These are phyloP conservation scores for Geotrichum siamense DNA, from an alignment of 1,139 yeast species.

Conservation along the genomic window DNA sequence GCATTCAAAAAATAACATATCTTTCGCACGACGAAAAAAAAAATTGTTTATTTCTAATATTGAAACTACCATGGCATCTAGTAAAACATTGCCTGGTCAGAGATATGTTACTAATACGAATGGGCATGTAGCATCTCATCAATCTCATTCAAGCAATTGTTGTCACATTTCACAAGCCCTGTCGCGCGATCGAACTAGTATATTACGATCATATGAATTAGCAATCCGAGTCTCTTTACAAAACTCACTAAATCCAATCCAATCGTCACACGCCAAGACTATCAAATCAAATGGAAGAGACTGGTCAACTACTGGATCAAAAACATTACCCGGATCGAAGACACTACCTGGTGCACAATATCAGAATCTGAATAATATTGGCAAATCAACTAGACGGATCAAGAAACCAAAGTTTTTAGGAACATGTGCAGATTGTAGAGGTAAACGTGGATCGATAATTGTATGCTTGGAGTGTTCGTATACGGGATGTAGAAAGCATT, in stretches of 20 bases:
- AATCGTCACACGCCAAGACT: background rate
- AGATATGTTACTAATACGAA: background rate
- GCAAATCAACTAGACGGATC: conserved; percentile 1
- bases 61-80: conserved; percentile 7
- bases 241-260: conserved; percentile 6
- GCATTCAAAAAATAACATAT: too few species aligned
- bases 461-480: conserved; percentile 81
- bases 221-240: conserved; percentile 22
- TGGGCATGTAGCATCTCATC: background rate
- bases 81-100: conserved; percentile 15
- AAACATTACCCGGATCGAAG: conserved; percentile 5
- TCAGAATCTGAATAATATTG: background rate
- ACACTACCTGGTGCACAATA: conserved; percentile 8
- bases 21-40: too few species aligned
- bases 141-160: conserved; percentile 4
- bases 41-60: background rate
- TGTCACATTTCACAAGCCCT: conserved; percentile 7
- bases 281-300: background rate
- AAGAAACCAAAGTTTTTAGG: conserved; percentile 1
- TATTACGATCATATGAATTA: conserved; percentile 21
- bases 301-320: background rate
- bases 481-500: conserved; percentile 67
- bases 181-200: conserved; percentile 4
- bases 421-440: background rate
- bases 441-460: conserved; percentile 22